These are phyloP conservation scores for Schwanniomyces polymorphus DNA, from an alignment of 805 yeast genomes.

Conservation along the genomic window DNA sequence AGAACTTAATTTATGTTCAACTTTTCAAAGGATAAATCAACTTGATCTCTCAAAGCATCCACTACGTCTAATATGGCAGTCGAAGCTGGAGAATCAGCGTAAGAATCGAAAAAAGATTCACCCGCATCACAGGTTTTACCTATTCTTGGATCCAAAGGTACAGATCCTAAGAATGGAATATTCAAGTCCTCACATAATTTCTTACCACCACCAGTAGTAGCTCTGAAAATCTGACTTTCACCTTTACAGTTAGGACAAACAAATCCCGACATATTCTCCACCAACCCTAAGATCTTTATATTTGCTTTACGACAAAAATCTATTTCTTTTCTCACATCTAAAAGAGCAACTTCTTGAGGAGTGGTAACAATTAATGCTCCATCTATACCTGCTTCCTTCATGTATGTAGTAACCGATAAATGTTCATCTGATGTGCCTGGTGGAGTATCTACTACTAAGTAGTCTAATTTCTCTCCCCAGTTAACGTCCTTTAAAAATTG, in stretches of 20 bases:
- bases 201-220: constrained; percentile 97
- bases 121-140: constrained; percentile 90
- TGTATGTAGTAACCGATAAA: constrained; percentile 79
- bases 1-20: constrained; percentile 6
- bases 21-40: constrained; percentile 31
- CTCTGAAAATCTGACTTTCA: constrained; percentile 83
- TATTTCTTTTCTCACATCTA: constrained; percentile 94
- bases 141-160: constrained; percentile 94
- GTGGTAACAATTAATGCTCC: constrained; percentile 96
- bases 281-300: constrained; percentile 82
- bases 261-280: constrained; percentile 98
- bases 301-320: constrained; percentile 93
- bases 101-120: constrained; percentile 73
- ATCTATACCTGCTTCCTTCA: constrained; percentile 88
- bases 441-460: constrained; percentile 90
- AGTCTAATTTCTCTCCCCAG: constrained; percentile 85
- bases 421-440: constrained; percentile 99
- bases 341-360: constrained; percentile 94
- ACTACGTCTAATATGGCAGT: constrained; percentile 83
- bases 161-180: constrained; percentile 83
- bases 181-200: constrained; percentile 76
- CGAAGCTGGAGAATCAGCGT: constrained; percentile 93
- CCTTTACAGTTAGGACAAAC: constrained; percentile 95
- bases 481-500: constrained; percentile 92
- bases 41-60: constrained; percentile 61